These are phyloP conservation scores for Hypoxylon sp. DNA, from an alignment of 2,329 filamentous ascomycete species.

Conservation along the genomic window DNA sequence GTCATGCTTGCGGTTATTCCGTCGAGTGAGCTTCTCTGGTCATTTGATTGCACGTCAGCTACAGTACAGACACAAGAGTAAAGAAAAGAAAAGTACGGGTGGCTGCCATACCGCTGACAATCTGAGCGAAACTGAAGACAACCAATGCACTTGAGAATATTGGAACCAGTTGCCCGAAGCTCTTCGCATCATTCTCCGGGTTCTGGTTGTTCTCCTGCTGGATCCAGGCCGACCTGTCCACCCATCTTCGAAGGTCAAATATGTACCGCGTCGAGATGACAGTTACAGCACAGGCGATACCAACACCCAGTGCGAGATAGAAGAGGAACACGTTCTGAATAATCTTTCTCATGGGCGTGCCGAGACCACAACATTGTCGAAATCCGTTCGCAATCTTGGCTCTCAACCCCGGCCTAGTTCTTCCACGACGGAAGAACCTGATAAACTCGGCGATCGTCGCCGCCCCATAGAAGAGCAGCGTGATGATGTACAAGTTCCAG, in stretches of 20 bases:
- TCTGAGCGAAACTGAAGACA: slow-evolving; percentile 46
- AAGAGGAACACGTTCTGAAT: slow-evolving; percentile 30
- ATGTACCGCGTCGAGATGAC: slow-evolving; percentile 40
- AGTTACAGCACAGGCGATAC: slow-evolving; percentile 37
- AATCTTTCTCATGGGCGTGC: slow-evolving; percentile 16
- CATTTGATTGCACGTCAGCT: too few species aligned
- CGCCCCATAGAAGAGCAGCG: slow-evolving; percentile 39
- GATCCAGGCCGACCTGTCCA: slow-evolving; percentile 40
- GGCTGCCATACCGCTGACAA: slow-evolving; percentile 44
- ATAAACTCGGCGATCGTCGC: slow-evolving; percentile 39
- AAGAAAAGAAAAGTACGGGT: not conserved
- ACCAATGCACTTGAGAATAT: slow-evolving; percentile 46
- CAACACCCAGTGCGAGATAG: slow-evolving; percentile 40
- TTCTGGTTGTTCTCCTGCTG: slow-evolving; percentile 31
- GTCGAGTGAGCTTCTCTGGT: slow-evolving; percentile 37
- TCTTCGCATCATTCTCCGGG: slow-evolving; percentile 46
- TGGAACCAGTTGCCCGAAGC: slow-evolving; percentile 49
- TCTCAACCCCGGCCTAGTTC: slow-evolving; percentile 32
- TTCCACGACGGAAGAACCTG: slow-evolving; percentile 36
- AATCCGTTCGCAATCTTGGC: slow-evolving; percentile 14
- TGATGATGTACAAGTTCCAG: slow-evolving; percentile 40
- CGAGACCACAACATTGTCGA: slow-evolving; percentile 8
- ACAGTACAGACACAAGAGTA: not conserved
- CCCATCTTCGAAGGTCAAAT: slow-evolving; percentile 43
- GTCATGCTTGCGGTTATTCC: slow-evolving; percentile 25